Conservation (phyloP, 1,139 yeast species). For the Taphrina pruni region DNA sequence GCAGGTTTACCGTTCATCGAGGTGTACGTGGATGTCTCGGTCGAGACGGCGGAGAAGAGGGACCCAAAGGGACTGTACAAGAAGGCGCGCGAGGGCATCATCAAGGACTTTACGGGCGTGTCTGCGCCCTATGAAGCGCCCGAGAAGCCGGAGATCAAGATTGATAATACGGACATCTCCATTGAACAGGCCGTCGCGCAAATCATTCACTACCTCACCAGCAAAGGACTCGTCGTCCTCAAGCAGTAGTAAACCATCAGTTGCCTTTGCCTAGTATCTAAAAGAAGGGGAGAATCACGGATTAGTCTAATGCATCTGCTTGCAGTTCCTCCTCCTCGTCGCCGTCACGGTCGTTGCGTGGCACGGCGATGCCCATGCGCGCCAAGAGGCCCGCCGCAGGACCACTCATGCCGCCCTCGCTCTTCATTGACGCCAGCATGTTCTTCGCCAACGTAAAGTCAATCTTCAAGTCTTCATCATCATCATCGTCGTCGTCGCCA, state of each 20-base stretch:
- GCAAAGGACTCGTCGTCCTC: slow-evolving; percentile 51
- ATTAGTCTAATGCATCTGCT: no score
- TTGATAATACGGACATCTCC: slow-evolving; percentile 71
- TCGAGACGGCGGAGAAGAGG: slow-evolving; percentile 91
- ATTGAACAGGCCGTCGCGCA: slow-evolving; percentile 81
- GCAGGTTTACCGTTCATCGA: slow-evolving; percentile 82
- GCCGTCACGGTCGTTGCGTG: slow-evolving; percentile 29
- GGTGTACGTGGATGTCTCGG: slow-evolving; percentile 89
- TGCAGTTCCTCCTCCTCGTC: neutral
- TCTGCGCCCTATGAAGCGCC: slow-evolving; percentile 97
- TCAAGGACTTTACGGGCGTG: slow-evolving; percentile 86
- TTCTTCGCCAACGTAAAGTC: slow-evolving; percentile 46
- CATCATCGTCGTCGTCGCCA: slow-evolving; percentile 45
- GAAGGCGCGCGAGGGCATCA: slow-evolving; percentile 93
- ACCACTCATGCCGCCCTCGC: slow-evolving; percentile 52
- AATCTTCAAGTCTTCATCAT: slow-evolving; percentile 48
- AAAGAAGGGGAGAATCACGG: no score
- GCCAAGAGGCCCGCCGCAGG: slow-evolving; percentile 53
- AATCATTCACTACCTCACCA: slow-evolving; percentile 71
- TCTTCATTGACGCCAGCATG: slow-evolving; percentile 48
- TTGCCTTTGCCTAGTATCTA: neutral
- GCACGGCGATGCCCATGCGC: slow-evolving; percentile 48
- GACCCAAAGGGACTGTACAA: slow-evolving; percentile 96
- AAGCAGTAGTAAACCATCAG: neutral
- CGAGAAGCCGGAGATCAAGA: slow-evolving; percentile 76